phyloP scores from a whole-genome alignment of 345 rosid species.

The Eucalyptus guilfoylei region DNA sequence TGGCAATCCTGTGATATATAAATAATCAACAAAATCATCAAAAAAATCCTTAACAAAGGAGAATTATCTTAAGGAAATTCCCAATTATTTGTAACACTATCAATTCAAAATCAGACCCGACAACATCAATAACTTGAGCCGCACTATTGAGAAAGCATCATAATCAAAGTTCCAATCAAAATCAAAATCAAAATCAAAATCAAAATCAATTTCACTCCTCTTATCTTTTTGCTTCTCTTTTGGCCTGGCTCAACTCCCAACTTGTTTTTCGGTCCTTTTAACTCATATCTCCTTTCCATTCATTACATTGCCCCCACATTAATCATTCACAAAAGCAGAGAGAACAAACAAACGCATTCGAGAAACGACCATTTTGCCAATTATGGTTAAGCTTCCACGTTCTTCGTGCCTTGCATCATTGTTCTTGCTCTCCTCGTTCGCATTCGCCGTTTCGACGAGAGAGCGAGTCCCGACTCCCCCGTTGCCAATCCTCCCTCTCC shows the following conservation, averaged over 20 bases:
- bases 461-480: constrained; percentile 45
- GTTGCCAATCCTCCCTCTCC: constrained; percentile 49
- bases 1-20: not conserved
- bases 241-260: not conserved
- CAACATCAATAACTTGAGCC: not conserved
- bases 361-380: not conserved
- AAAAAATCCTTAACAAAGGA: too few species aligned
- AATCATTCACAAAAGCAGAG: not conserved
- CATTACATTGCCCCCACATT: not conserved
- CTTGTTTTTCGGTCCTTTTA: not conserved
- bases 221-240: not conserved
- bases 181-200: not conserved
- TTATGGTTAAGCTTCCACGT: not conserved
- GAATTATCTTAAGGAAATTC: not conserved
- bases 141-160: not conserved
- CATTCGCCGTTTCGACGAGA: not conserved
- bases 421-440: not conserved
- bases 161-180: not conserved
- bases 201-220: not conserved
- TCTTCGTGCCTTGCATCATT: not conserved
- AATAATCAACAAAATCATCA: not conserved
- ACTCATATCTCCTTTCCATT: not conserved
- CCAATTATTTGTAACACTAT: too few species aligned
- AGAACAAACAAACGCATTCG: not conserved
- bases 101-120: not conserved